Evolutionary conservation across 164 flowering plant species (phyloP).

Genomic region (Magnolia kwangsiensis): DNA sequence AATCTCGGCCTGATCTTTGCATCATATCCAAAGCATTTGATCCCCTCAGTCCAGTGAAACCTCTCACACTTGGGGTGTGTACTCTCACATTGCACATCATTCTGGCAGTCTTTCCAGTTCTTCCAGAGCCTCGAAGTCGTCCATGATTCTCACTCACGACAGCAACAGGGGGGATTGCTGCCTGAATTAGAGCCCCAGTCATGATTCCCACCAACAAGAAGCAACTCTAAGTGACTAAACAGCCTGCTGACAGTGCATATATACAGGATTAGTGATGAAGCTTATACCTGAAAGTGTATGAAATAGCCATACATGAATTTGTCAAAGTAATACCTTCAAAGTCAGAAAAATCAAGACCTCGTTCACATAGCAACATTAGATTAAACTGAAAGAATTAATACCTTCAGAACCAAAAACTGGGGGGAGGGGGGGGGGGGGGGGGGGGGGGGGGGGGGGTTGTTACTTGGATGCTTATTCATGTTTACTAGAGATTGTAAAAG

Average conservation of each 20-base stretch:
- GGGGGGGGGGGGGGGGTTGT: too few relatives aligned
- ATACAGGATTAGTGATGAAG: background rate
- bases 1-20: constrained; percentile 27
- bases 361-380: too few relatives aligned
- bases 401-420: too few relatives aligned
- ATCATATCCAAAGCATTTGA: constrained; percentile 52
- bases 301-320: too few relatives aligned
- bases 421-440: too few relatives aligned
- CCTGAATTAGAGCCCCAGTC: constrained; percentile 65
- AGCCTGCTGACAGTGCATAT: background rate
- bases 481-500: too few relatives aligned
- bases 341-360: too few relatives aligned
- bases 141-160: constrained; percentile 30
- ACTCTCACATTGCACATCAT: constrained; percentile 36
- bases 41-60: constrained; percentile 60
- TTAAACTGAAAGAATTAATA: too few relatives aligned
- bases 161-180: constrained; percentile 40
- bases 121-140: constrained; percentile 36
- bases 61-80: constrained; percentile 9
- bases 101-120: constrained; percentile 32
- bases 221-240: background rate
- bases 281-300: background rate
- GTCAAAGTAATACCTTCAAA: too few relatives aligned
- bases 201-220: constrained; percentile 23
- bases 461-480: too few relatives aligned